A percentile compares a stretch with the other conserved stretches of the same genome.
phyloP scores from a whole-genome alignment of 495 filamentous ascomycete species.

The Tricharina praecox region DNA sequence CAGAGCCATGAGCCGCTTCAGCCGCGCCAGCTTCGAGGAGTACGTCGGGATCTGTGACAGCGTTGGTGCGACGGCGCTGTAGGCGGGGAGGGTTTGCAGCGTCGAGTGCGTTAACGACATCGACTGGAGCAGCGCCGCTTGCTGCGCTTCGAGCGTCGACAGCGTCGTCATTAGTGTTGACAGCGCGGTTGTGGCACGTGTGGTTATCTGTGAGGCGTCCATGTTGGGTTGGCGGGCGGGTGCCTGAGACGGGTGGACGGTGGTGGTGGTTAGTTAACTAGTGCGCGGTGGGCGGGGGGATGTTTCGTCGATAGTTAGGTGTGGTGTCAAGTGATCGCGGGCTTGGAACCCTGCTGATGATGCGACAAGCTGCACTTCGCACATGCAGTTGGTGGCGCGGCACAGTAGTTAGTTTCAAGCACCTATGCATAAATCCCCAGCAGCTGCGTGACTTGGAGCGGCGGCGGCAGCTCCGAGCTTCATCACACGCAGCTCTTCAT shows the following conservation, averaged over 20 bases:
- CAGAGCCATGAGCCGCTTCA: conserved; percentile 18
- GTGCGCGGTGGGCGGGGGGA: neutral
- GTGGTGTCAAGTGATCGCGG: too few relatives aligned
- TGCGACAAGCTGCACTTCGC: too few relatives aligned
- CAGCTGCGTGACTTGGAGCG: too few relatives aligned
- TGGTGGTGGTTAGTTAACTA: too few relatives aligned
- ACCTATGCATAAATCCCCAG: too few relatives aligned
- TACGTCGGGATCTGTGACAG: conserved; percentile 21
- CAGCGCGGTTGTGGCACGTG: neutral
- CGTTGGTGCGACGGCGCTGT: conserved; percentile 18
- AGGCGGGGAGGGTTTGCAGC: conserved; percentile 16
- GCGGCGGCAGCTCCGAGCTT: too few relatives aligned
- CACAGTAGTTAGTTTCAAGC: too few relatives aligned
- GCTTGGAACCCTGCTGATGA: too few relatives aligned
- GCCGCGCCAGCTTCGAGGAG: conserved; percentile 18
- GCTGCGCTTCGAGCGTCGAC: conserved; percentile 9
- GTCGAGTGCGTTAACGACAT: conserved; percentile 17
- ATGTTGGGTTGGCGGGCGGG: neutral
- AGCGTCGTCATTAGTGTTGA: neutral
- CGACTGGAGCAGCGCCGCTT: conserved; percentile 21
- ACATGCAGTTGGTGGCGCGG: too few relatives aligned
- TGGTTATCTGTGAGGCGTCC: conserved; percentile 3
- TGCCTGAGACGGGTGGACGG: too few relatives aligned
- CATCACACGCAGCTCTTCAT: too few relatives aligned
- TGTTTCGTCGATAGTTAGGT: neutral